These are phyloP conservation scores for Closterium sp. DNA, from an alignment of 139 green algal genomes.

Conservation along the genomic window DNA sequence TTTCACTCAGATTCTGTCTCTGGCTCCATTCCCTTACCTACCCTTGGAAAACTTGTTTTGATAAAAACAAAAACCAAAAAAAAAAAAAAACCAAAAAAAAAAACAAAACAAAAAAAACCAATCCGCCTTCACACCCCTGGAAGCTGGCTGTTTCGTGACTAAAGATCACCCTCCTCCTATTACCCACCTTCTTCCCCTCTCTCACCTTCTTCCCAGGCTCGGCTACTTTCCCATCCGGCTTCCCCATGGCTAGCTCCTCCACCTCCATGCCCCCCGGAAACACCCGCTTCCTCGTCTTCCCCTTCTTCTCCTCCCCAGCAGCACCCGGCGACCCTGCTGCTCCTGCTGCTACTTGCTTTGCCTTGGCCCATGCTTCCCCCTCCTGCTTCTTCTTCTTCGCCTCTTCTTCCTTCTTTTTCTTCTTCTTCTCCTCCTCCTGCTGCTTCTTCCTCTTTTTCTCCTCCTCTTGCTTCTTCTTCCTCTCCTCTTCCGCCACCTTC, in stretches of 20 bases:
- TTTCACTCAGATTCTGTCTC: too few species aligned
- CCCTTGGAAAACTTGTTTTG: too few species aligned
- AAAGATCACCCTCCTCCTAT: too few species aligned
- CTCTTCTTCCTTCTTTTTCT: neutral
- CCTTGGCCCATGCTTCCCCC: neutral
- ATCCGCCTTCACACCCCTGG: too few species aligned
- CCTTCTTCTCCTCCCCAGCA: neutral
- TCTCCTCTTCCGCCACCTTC: neutral
- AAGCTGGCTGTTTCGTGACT: too few species aligned
- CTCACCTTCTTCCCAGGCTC: neutral
- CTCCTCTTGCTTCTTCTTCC: neutral
- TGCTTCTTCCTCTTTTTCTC: neutral
- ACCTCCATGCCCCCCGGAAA: neutral
- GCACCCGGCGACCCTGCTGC: neutral
- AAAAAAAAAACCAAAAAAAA: too few species aligned
- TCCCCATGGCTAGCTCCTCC: neutral
- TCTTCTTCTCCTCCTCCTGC: neutral
- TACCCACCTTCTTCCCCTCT: neutral
- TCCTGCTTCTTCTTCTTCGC: neutral
- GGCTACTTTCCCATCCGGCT: neutral
- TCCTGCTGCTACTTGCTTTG: neutral
- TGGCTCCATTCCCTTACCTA: too few species aligned
- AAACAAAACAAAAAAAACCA: too few species aligned
- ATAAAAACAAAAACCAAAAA: too few species aligned
- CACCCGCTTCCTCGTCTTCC: neutral